These are phyloP conservation scores for Lactifluus piperatus DNA, from an alignment of 768 basidiomycete species.

Conservation along the genomic window DNA sequence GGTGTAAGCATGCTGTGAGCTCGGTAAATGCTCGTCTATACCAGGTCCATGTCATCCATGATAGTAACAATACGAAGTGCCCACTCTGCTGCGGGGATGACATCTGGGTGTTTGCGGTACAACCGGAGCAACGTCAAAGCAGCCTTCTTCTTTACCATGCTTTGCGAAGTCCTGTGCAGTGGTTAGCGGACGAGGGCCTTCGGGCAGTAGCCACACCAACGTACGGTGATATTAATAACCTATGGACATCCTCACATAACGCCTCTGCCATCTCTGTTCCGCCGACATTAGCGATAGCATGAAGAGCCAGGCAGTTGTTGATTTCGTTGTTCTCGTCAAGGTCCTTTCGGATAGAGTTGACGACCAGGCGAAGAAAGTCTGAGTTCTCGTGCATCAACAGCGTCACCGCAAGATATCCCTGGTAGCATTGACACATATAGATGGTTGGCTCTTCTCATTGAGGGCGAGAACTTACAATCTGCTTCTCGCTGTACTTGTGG, in stretches of 20 bases:
- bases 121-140: constrained; percentile 87
- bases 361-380: constrained; percentile 90
- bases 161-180: constrained; percentile 71
- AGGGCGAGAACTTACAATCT: constrained; percentile 63
- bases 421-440: constrained; percentile 8
- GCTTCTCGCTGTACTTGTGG: constrained; percentile 95
- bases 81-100: constrained; percentile 92
- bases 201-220: constrained; percentile 20
- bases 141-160: constrained; percentile 97
- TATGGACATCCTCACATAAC: constrained; percentile 86
- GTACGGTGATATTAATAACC: constrained; percentile 90
- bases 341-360: constrained; percentile 98
- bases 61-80: constrained; percentile 88
- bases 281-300: constrained; percentile 97
- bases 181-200: constrained; percentile 17
- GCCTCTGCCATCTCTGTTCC: constrained; percentile 98
- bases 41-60: constrained; percentile 91
- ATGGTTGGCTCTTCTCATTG: constrained; percentile 2
- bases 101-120: constrained; percentile 93
- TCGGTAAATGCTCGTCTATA: constrained; percentile 26
- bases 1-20: not conserved
- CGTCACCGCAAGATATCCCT: constrained; percentile 98
- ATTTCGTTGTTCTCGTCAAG: constrained; percentile 90
- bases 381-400: constrained; percentile 98
- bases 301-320: constrained; percentile 91